These are phyloP conservation scores for Spergularia marina DNA, from an alignment of 148 eudicot genomes.

Conservation along the genomic window DNA sequence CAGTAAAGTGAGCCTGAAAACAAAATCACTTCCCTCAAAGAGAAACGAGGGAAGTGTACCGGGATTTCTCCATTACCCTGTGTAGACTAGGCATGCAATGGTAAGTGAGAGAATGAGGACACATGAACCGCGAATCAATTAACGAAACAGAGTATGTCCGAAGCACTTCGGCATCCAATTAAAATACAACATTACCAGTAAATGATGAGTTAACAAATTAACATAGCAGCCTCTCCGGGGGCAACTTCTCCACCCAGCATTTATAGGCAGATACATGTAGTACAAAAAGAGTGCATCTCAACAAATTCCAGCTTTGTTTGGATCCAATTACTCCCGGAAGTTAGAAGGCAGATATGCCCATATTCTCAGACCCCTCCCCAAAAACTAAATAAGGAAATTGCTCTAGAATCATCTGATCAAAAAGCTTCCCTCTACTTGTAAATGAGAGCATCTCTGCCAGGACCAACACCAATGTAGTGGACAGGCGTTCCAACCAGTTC, in stretches of 20 bases:
- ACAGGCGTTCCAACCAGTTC: constrained; percentile 76
- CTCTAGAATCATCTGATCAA: neutral
- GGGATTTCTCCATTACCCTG: too few species aligned
- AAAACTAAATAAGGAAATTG: neutral
- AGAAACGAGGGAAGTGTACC: too few species aligned
- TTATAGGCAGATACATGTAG: neutral
- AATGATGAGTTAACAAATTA: too few species aligned
- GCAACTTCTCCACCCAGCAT: constrained; percentile 2
- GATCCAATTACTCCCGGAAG: neutral
- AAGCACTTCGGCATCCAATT: neutral
- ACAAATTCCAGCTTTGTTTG: constrained; percentile 9
- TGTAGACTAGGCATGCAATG: too few species aligned
- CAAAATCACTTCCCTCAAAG: too few species aligned
- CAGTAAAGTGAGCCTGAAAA: too few species aligned
- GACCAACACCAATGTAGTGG: constrained; percentile 88
- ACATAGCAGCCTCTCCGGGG: neutral
- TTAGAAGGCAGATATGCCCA: neutral
- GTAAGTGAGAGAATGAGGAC: neutral
- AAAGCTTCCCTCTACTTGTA: constrained; percentile 38
- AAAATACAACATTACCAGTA: too few species aligned
- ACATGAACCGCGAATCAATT: neutral
- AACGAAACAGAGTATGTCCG: neutral
- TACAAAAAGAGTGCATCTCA: neutral
- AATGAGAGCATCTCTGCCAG: constrained; percentile 95
- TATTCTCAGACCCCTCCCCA: neutral